A percentile compares a stretch with the other conserved stretches of the same genome.
Conservation (phyloP, 2,329 filamentous ascomycete genomes). For the Ophiostoma triangulosporum region DNA sequence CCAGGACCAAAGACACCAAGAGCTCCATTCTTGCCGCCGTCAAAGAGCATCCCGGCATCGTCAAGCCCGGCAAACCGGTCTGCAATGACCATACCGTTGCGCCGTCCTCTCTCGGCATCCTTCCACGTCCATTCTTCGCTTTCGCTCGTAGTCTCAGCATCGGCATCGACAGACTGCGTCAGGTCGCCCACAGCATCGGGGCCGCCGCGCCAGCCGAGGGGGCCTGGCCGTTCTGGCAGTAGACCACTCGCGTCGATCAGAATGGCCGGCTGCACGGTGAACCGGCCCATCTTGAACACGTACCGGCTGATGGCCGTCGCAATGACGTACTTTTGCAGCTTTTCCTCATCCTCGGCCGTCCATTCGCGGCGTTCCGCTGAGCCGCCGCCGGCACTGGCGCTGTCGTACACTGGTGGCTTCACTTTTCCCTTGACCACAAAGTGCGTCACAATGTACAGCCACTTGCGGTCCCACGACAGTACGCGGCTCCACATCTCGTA, state of each 20-base stretch:
- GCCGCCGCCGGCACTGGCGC: conserved; percentile 16
- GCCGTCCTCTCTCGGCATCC: conserved; percentile 39
- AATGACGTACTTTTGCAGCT: conserved; percentile 50
- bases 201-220: conserved; percentile 39
- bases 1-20: conserved; percentile 30
- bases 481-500: conserved; percentile 66
- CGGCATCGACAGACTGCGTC: conserved; percentile 20
- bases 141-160: conserved; percentile 25
- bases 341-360: conserved; percentile 23
- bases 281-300: conserved; percentile 66
- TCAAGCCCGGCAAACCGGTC: conserved; percentile 45
- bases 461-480: conserved; percentile 67
- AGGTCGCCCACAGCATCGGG: conserved; percentile 22
- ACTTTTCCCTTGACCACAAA: conserved; percentile 53
- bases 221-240: conserved; percentile 56
- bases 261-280: conserved; percentile 73
- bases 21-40: conserved; percentile 38
- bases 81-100: conserved; percentile 41
- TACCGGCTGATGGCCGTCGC: conserved; percentile 68
- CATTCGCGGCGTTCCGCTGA: background rate
- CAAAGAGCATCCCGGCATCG: conserved; percentile 35
- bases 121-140: conserved; percentile 43
- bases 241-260: conserved; percentile 59
- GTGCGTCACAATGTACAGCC: conserved; percentile 64
- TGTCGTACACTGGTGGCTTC: conserved; percentile 39